Percentiles rank a stretch among this genome's conserved stretches.
Evolutionary conservation across 2,329 filamentous ascomycete species (phyloP).

Genomic region (Xylariaceae sp.): DNA sequence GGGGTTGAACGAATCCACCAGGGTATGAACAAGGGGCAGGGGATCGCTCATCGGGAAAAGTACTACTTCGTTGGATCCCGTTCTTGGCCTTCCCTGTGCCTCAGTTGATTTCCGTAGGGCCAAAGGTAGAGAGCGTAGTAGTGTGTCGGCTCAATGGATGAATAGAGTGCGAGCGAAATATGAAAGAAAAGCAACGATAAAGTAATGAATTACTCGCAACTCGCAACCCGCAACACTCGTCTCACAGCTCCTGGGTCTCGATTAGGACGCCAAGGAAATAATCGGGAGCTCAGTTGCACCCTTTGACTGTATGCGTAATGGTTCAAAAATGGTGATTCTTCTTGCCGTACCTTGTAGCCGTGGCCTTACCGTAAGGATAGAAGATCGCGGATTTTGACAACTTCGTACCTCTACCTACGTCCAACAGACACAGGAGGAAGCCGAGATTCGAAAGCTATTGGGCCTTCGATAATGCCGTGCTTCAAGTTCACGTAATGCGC

Average conservation of each 20-base stretch:
- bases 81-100: constrained; percentile 9
- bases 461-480: constrained; percentile 1
- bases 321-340: constrained; percentile 1
- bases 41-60: constrained; percentile 20
- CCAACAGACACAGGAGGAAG: constrained; percentile 5
- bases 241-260: background rate
- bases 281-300: background rate
- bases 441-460: constrained; percentile 7
- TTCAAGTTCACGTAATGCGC: background rate
- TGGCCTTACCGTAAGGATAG: constrained; percentile 1
- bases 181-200: constrained; percentile 8
- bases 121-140: constrained; percentile 5
- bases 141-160: constrained; percentile 29
- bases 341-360: background rate
- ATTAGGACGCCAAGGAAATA: constrained; percentile 1
- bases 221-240: constrained; percentile 3
- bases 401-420: constrained; percentile 9
- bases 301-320: constrained; percentile 9
- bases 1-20: constrained; percentile 28
- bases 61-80: constrained; percentile 8
- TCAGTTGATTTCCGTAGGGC: constrained; percentile 23
- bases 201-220: constrained; percentile 13
- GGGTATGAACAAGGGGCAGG: constrained; percentile 29
- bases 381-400: constrained; percentile 11
- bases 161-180: constrained; percentile 19